Evolutionary conservation across 2,329 filamentous ascomycete genomes (phyloP), one percentile per base, ranked within the genome.

Genomic region (Aspergillus versicolor): DNA sequence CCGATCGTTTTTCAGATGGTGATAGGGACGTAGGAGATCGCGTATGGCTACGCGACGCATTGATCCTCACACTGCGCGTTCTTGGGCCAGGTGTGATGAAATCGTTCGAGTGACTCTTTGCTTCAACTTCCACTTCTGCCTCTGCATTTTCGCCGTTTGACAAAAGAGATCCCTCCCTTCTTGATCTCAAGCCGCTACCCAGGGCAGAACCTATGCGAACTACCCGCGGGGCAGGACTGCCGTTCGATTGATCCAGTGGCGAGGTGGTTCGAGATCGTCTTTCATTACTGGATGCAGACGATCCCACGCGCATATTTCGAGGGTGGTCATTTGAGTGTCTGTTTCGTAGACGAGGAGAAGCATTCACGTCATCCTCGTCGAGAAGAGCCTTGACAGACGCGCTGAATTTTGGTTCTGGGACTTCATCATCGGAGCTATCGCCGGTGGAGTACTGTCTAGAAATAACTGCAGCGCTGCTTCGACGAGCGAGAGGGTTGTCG

Each of bases 401-500:
- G 72, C 92, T 97, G 71, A 97, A 89, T 77, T 94, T 95, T 67
- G 92, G 92, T 65, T 91, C 88, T 15, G 90, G 89, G 27, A 95
- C 90, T 75, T 97, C 93, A 68, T 97, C 93, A 75, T 97, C 93
- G 22, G 92, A 96, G 79, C 91, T 96, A 70, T 96, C 92, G 66
- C 90, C 88, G 64, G 87, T 73, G 1, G 79, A 75, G 62, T 69
- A 73, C 17, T 69, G 65, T 46, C 67, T 67, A 3, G 70, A 58
- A 2, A 67, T 47, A 5, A 65, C 63, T 42, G 55, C 51, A 46
- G 57, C 57, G n/a, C 65, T 62, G 32, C 64, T 62, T 45, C 61
- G 58, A 37, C 54, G 62, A 52, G 48, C 54, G 54, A 54, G 8
- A 6, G 58, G 52, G 49, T 65, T 57, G 30, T 63, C 62, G 50